A percentile compares a stretch with the other conserved stretches of the same genome.
Evolutionary conservation across 78 protist genomes (phyloP).

Genomic region (Abeoforma whisleri): DNA sequence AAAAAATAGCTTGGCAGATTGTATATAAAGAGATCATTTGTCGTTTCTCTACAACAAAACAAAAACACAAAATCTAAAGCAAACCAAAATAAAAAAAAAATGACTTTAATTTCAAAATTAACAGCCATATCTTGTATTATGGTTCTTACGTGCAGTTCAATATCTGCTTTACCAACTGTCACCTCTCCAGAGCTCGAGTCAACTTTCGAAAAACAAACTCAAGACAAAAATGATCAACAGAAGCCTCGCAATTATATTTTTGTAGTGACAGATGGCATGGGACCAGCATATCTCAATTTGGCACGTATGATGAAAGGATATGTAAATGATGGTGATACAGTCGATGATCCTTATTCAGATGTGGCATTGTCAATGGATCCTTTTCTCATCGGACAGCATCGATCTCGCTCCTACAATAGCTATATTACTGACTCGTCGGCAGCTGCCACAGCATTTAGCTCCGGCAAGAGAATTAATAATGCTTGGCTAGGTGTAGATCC

Average conservation of each 20-base stretch:
- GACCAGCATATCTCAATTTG: background rate
- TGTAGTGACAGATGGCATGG: constrained; percentile 17
- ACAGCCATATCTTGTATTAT: no score
- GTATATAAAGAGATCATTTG: no score
- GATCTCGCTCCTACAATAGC: background rate
- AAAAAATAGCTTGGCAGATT: no score
- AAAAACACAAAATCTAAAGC: no score
- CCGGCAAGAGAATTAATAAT: constrained; percentile 16
- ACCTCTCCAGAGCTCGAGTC: no score
- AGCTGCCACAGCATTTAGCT: background rate
- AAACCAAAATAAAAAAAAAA: no score
- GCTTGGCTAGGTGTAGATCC: constrained; percentile 12
- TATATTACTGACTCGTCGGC: constrained; percentile 30
- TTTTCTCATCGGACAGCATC: constrained; percentile 16
- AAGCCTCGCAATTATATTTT: constrained; percentile 1
- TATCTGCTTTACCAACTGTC: no score
- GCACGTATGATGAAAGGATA: background rate
- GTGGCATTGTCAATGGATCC: background rate
- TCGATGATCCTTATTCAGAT: background rate
- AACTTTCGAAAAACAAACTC: no score
- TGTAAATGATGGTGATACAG: background rate
- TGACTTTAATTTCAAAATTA: no score
- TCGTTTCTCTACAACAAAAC: no score
- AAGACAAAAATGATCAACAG: no score
- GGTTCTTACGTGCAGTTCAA: no score